Percentiles rank a stretch among this genome's conserved stretches.
Conservation (phyloP, 176 grass and related monocot genomes). For the Eragrostis nindensis region DNA sequence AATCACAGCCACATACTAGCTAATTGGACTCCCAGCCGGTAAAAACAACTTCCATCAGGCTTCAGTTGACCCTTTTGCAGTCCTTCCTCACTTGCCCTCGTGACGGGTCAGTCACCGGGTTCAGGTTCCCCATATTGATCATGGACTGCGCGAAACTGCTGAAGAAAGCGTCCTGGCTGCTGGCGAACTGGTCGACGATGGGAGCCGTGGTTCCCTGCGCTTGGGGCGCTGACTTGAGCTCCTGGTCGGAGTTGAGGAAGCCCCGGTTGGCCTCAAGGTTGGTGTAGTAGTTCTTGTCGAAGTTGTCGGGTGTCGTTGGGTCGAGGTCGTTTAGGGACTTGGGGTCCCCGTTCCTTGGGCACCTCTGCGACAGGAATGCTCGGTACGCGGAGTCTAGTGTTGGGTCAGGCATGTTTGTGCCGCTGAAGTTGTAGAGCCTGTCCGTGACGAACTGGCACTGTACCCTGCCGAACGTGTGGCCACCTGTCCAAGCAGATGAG, state of each 20-base stretch:
- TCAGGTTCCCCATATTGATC: slow-evolving; percentile 73
- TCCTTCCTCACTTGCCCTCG: slow-evolving; percentile 46
- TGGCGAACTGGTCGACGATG: slow-evolving; percentile 52
- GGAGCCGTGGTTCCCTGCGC: slow-evolving; percentile 33
- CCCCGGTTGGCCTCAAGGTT: slow-evolving; percentile 51
- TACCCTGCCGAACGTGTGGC: slow-evolving; percentile 64
- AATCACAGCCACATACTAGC: neutral
- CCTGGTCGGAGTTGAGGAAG: slow-evolving; percentile 61
- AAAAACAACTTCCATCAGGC: neutral
- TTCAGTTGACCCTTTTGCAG: slow-evolving; percentile 46
- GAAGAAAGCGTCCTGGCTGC: slow-evolving; percentile 63
- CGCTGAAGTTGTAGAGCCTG: slow-evolving; percentile 68
- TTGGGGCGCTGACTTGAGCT: slow-evolving; percentile 46
- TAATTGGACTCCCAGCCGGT: neutral
- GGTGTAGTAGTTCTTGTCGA: slow-evolving; percentile 72
- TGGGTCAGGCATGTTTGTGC: slow-evolving; percentile 51
- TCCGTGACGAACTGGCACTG: slow-evolving; percentile 48
- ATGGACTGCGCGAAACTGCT: slow-evolving; percentile 47
- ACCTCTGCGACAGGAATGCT: slow-evolving; percentile 23
- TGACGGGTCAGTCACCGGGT: slow-evolving; percentile 35
- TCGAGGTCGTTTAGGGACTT: slow-evolving; percentile 48
- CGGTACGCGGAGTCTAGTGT: slow-evolving; percentile 29
- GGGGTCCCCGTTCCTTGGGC: slow-evolving; percentile 8
- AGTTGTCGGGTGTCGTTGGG: slow-evolving; percentile 50
- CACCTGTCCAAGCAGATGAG: slow-evolving; percentile 44